These are phyloP conservation scores for Fomitopsis pulvina DNA, from an alignment of 768 basidiomycete species.

Conservation along the genomic window DNA sequence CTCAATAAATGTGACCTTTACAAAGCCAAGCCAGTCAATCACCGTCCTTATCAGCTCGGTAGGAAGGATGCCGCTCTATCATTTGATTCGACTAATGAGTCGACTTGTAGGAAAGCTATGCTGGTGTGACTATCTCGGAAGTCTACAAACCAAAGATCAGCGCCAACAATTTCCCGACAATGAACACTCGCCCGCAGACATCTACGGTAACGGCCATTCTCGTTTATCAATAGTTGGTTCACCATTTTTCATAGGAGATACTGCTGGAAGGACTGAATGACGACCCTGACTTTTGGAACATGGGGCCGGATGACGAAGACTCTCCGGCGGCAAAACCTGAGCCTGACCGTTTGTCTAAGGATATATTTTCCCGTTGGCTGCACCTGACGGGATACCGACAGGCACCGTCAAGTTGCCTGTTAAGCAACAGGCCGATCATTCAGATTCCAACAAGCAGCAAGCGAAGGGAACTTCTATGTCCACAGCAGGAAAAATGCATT, in stretches of 20 bases:
- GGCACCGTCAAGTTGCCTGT: neutral
- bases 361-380: neutral
- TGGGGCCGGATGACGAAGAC: slow-evolving; percentile 32
- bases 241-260: slow-evolving; percentile 40
- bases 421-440: neutral
- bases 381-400: no score
- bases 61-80: slow-evolving; percentile 10
- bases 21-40: slow-evolving; percentile 70
- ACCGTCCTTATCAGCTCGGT: slow-evolving; percentile 59
- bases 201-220: slow-evolving; percentile 36
- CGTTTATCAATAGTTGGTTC: neutral
- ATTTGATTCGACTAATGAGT: slow-evolving; percentile 7
- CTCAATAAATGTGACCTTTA: slow-evolving; percentile 49
- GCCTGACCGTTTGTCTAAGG: slow-evolving; percentile 1
- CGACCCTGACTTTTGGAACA: slow-evolving; percentile 59
- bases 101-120: slow-evolving; percentile 58
- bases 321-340: slow-evolving; percentile 24
- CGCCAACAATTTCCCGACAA: slow-evolving; percentile 53
- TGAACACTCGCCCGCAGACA: slow-evolving; percentile 64
- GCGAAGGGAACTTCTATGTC: neutral
- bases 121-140: slow-evolving; percentile 51
- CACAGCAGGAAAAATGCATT: neutral
- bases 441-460: neutral
- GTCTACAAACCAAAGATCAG: slow-evolving; percentile 54
- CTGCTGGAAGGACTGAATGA: slow-evolving; percentile 64